These are phyloP conservation scores for Agaricus subrufescens DNA, from an alignment of 768 basidiomycete species.

Conservation along the genomic window DNA sequence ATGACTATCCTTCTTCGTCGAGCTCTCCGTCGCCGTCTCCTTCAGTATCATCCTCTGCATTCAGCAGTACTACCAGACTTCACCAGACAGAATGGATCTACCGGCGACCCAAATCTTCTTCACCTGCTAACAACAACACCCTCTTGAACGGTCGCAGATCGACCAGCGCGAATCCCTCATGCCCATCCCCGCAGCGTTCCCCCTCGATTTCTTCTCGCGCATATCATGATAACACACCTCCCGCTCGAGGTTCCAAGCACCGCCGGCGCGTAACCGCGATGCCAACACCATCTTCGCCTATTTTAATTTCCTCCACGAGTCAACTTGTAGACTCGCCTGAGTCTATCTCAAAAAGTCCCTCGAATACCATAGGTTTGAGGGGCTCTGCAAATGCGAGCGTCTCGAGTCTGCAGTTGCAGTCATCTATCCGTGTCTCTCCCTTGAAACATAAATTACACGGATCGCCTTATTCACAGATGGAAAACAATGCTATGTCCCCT, in stretches of 20 bases:
- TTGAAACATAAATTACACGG: neutral
- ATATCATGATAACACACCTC: neutral
- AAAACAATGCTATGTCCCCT: neutral
- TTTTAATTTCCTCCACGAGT: conserved; percentile 9
- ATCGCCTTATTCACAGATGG: neutral
- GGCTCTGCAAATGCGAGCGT: conserved; percentile 6
- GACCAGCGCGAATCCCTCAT: conserved; percentile 4
- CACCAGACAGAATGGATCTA: conserved; percentile 10
- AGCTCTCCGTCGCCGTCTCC: conserved; percentile 19
- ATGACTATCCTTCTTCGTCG: conserved; percentile 11
- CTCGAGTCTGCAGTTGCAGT: conserved; percentile 8
- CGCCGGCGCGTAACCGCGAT: neutral
- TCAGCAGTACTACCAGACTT: conserved; percentile 2
- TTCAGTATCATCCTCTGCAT: conserved; percentile 13
- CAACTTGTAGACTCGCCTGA: conserved; percentile 4
- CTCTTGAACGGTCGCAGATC: conserved; percentile 5
- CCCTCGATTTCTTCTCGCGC: conserved; percentile 8
- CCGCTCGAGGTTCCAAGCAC: neutral
- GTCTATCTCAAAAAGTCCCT: conserved; percentile 4
- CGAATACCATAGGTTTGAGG: conserved; percentile 1
- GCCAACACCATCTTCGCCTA: conserved; percentile 6
- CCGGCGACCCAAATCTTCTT: conserved; percentile 5
- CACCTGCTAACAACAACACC: neutral
- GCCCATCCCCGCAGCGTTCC: conserved; percentile 6
- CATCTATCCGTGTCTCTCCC: conserved; percentile 8